These are phyloP conservation scores for Favolaschia claudopus DNA, from an alignment of 768 basidiomycete genomes.

Conservation along the genomic window DNA sequence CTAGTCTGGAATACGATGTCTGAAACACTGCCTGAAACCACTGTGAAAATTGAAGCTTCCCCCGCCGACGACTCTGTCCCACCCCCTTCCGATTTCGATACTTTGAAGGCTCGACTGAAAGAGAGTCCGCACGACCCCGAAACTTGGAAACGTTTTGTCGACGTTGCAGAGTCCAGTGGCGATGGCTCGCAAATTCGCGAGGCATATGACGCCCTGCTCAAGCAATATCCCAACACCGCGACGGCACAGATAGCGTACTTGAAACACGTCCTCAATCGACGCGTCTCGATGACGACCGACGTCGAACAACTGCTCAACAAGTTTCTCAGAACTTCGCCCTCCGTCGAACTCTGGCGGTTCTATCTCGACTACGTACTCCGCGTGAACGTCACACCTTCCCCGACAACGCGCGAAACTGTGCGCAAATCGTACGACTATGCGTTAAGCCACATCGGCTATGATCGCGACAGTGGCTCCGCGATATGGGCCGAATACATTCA, in stretches of 20 bases:
- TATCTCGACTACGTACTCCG: slow-evolving; percentile 93
- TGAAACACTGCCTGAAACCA: slow-evolving; percentile 16
- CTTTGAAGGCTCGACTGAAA: slow-evolving; percentile 63
- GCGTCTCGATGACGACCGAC: slow-evolving; percentile 74
- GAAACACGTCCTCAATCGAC: slow-evolving; percentile 73
- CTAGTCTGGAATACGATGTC: slow-evolving; percentile 24
- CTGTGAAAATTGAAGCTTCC: slow-evolving; percentile 37
- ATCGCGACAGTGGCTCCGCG: slow-evolving; percentile 89
- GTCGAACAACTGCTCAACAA: slow-evolving; percentile 91
- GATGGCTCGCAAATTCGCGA: slow-evolving; percentile 83
- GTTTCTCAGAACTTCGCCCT: slow-evolving; percentile 85
- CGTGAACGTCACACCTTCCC: slow-evolving; percentile 66
- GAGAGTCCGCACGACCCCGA: slow-evolving; percentile 80
- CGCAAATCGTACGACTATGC: slow-evolving; percentile 94
- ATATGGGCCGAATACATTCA: slow-evolving; percentile 96
- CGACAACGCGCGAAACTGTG: slow-evolving; percentile 76
- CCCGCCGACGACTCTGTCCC: slow-evolving; percentile 45
- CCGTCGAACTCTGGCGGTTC: slow-evolving; percentile 91
- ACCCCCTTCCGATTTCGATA: slow-evolving; percentile 68
- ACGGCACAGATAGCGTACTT: slow-evolving; percentile 88
- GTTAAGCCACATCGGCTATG: slow-evolving; percentile 85
- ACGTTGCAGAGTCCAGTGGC: slow-evolving; percentile 76
- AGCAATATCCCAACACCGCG: slow-evolving; percentile 92
- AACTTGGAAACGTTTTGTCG: slow-evolving; percentile 79
- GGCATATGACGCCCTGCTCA: slow-evolving; percentile 83